Conservation (phyloP, 2,329 filamentous ascomycete genomes). For the Zymoseptoria passerinii region DNA sequence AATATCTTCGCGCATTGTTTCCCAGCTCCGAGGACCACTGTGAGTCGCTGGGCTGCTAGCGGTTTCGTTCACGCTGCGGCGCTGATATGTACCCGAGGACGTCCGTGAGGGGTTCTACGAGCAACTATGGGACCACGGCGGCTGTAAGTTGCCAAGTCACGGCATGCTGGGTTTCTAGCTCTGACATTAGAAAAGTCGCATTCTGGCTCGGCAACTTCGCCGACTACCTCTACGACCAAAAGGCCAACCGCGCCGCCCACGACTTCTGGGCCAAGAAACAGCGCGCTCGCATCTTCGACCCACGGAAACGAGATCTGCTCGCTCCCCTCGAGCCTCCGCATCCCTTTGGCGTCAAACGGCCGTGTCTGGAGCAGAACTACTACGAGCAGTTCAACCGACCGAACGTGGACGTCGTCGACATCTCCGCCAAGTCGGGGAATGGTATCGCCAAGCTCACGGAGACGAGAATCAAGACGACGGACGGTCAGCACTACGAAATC, state of each 20-base stretch:
- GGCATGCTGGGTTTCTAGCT: not conserved
- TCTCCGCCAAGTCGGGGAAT: slow-evolving; percentile 15
- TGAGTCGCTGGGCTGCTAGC: not conserved
- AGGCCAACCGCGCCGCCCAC: slow-evolving; percentile 31
- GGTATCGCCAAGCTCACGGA: slow-evolving; percentile 10
- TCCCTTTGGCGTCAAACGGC: slow-evolving; percentile 40
- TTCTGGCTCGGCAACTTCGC: slow-evolving; percentile 15
- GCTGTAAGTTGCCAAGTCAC: slow-evolving; percentile 4
- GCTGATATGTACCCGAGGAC: slow-evolving; percentile 28
- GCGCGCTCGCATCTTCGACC: slow-evolving; percentile 43
- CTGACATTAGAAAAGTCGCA: not conserved
- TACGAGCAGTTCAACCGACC: slow-evolving; percentile 38
- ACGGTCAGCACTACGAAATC: slow-evolving; percentile 29
- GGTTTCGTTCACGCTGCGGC: not conserved
- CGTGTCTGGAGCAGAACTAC: slow-evolving; percentile 39
- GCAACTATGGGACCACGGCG: slow-evolving; percentile 15
- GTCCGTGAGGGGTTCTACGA: slow-evolving; percentile 31
- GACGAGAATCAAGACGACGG: slow-evolving; percentile 22
- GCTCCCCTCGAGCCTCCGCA: slow-evolving; percentile 41
- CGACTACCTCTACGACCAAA: slow-evolving; percentile 8
- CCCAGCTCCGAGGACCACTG: not conserved
- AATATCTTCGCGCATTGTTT: not conserved
- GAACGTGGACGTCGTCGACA: slow-evolving; percentile 36
- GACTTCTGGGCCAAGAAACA: slow-evolving; percentile 50
- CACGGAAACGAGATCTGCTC: slow-evolving; percentile 44